phyloP scores from a whole-genome alignment of 768 basidiomycete genomes.

The Hemileccinum impolitum region DNA sequence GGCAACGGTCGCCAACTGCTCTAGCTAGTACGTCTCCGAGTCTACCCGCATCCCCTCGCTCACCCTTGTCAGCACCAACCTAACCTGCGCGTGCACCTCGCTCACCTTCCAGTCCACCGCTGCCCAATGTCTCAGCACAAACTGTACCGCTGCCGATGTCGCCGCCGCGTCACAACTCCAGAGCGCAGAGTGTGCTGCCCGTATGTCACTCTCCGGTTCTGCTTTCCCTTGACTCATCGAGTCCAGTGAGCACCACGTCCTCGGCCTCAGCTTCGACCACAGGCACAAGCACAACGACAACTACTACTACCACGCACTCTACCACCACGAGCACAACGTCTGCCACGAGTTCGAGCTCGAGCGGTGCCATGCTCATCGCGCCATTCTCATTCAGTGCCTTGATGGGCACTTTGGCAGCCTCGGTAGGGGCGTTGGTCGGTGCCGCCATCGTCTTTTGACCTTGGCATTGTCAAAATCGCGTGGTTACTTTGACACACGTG shows the following conservation, averaged over 20 bases:
- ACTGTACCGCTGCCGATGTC: constrained; percentile 33
- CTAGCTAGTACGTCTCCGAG: constrained; percentile 12
- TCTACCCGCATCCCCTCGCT: background rate
- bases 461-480: too few relatives aligned
- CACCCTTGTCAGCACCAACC: constrained; percentile 31
- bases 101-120: constrained; percentile 35
- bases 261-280: background rate
- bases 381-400: constrained; percentile 18
- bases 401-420: constrained; percentile 23
- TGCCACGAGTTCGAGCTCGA: background rate
- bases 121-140: constrained; percentile 29
- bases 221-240: background rate
- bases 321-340: too few relatives aligned
- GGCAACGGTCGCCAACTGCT: background rate
- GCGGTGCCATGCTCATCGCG: constrained; percentile 15
- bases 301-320: too few relatives aligned
- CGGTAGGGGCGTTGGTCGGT: constrained; percentile 25
- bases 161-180: constrained; percentile 33
- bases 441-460: constrained; percentile 23
- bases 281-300: background rate
- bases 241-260: background rate
- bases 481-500: too few relatives aligned
- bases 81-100: constrained; percentile 40
- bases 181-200: constrained; percentile 27
- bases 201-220: constrained; percentile 6